A percentile compares a stretch with the other conserved stretches of the same genome.
Evolutionary conservation across 208 protist genomes (phyloP).

Genomic region (Leishmania lainsoni): DNA sequence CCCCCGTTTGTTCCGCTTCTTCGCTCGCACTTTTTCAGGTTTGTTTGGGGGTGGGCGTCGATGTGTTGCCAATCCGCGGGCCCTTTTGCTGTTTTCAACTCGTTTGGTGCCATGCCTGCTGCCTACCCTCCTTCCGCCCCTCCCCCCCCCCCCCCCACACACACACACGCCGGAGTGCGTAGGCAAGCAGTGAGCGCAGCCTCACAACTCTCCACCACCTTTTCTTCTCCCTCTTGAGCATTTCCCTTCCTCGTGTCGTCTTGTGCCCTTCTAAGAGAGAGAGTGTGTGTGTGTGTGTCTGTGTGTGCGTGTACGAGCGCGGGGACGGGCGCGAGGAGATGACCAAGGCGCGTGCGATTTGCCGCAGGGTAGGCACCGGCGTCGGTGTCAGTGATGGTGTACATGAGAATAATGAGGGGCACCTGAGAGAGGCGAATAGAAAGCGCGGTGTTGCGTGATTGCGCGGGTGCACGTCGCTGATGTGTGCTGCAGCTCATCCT

Average conservation of each 20-base stretch:
- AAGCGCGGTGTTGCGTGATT: background rate
- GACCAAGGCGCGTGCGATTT: background rate
- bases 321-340: too few species aligned
- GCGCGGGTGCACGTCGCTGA: background rate
- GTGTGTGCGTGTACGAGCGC: background rate
- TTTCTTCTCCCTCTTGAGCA: background rate
- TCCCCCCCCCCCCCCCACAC: background rate
- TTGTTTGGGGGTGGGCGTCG: background rate
- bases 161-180: constrained; percentile 13
- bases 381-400: background rate
- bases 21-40: background rate
- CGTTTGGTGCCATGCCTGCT: background rate
- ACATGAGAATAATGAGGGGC: background rate
- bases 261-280: background rate
- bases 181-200: constrained; percentile 2
- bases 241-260: background rate
- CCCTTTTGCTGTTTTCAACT: background rate
- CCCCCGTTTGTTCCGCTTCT: background rate
- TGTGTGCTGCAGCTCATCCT: background rate
- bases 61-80: background rate
- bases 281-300: background rate
- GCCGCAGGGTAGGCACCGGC: too few species aligned
- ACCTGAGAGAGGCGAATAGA: background rate
- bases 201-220: background rate
- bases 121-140: background rate